Evolutionary conservation across 106 monocot genomes (phyloP).

Genomic region (Gastrodia elata): DNA sequence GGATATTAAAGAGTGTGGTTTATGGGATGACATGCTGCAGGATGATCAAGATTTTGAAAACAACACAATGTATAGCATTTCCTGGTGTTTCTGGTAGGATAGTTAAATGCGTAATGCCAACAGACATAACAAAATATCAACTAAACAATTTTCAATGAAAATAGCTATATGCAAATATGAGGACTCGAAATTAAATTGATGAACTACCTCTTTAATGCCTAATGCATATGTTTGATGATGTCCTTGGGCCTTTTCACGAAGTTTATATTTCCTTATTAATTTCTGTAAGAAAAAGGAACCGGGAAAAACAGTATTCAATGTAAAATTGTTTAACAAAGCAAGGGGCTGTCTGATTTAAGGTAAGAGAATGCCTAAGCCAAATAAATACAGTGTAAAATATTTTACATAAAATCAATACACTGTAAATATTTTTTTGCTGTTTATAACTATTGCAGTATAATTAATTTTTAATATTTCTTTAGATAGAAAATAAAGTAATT

Average conservation of each 20-base stretch:
- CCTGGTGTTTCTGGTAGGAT: not conserved
- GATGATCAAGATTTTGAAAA: not conserved
- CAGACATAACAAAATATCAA: not conserved
- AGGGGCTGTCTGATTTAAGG: too few relatives aligned
- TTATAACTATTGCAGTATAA: too few relatives aligned
- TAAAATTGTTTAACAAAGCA: not conserved
- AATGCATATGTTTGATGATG: slow-evolving; percentile 98
- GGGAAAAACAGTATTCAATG: not conserved
- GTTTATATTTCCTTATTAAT: slow-evolving; percentile 64
- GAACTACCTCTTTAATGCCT: slow-evolving; percentile 87
- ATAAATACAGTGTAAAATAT: too few relatives aligned
- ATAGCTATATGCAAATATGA: not conserved
- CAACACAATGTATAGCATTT: not conserved
- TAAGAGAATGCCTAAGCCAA: too few relatives aligned
- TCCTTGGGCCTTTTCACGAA: slow-evolving; percentile 71
- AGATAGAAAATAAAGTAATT: too few relatives aligned
- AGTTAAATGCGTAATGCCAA: not conserved
- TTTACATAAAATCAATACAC: too few relatives aligned
- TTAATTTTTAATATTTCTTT: too few relatives aligned
- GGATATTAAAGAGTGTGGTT: not conserved
- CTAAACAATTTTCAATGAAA: not conserved
- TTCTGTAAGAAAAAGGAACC: slow-evolving; percentile 43
- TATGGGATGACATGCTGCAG: slow-evolving; percentile 1
- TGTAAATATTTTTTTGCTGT: too few relatives aligned
- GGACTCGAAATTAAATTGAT: not conserved